A percentile compares a stretch with the other conserved stretches of the same genome.
Evolutionary conservation across 2,329 filamentous ascomycete genomes (phyloP).

Genomic region (Torrubiellomyces zombiae): DNA sequence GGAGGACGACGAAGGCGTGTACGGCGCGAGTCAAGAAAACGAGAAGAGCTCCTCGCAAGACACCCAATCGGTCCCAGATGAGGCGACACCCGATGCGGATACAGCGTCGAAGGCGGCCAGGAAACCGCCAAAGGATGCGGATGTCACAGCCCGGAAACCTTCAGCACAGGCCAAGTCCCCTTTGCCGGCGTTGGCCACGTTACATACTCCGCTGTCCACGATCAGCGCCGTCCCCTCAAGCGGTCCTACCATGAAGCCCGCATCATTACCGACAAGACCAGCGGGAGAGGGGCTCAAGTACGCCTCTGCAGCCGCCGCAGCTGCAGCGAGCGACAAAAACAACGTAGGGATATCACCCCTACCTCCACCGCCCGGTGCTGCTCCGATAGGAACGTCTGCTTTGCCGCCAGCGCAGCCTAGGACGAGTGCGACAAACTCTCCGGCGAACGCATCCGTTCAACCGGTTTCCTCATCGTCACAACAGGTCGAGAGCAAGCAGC

Average conservation of each 20-base stretch:
- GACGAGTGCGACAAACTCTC: conserved; percentile 37
- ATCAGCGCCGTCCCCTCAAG: conserved; percentile 39
- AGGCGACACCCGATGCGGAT: conserved; percentile 44
- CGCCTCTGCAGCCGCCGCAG: conserved; percentile 85
- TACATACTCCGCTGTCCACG: conserved; percentile 57
- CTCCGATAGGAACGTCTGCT: conserved; percentile 24
- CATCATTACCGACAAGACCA: conserved; percentile 65
- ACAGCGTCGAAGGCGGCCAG: conserved; percentile 26
- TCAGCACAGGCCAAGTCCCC: conserved; percentile 88
- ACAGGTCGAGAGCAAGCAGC: conserved; percentile 17
- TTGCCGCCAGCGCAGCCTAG: conserved; percentile 37
- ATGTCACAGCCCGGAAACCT: conserved; percentile 47
- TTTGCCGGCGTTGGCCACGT: conserved; percentile 74
- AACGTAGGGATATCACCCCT: conserved; percentile 86
- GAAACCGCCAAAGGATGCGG: conserved; percentile 44
- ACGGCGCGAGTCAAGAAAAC: conserved; percentile 62
- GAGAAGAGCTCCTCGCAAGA: conserved; percentile 93
- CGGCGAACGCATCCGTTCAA: conserved; percentile 29
- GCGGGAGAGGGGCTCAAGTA: conserved; percentile 90
- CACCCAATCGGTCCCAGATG: conserved; percentile 79
- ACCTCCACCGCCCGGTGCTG: conserved; percentile 65
- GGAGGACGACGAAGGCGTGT: conserved; percentile 79
- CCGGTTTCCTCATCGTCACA: conserved; percentile 23
- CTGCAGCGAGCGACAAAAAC: conserved; percentile 72
- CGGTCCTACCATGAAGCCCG: conserved; percentile 72